Conservation (phyloP, 1,139 yeast species). For the Nematodospora anomalae region DNA sequence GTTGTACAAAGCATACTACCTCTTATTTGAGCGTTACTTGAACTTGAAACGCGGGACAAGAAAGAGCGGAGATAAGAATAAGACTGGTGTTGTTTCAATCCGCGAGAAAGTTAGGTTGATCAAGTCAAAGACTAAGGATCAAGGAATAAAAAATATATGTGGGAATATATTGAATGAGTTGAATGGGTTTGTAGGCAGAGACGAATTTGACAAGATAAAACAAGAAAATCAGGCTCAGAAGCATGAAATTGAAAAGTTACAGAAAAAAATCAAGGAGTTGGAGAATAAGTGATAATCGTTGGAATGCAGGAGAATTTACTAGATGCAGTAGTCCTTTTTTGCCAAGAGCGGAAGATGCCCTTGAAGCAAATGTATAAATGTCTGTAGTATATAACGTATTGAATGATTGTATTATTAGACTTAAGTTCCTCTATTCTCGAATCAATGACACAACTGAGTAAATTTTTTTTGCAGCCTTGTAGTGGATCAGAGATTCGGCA, state of each 20-base stretch:
- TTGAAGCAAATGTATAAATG: too few relatives aligned
- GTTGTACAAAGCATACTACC: constrained; percentile 39
- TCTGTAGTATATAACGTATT: too few relatives aligned
- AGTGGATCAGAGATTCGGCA: too few relatives aligned
- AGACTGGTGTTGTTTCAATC: constrained; percentile 10
- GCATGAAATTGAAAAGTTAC: constrained; percentile 3
- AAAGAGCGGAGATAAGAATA: background rate
- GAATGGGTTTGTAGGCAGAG: constrained; percentile 9
- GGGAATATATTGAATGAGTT: constrained; percentile 24
- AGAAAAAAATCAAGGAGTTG: background rate
- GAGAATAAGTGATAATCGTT: background rate
- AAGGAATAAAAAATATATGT: constrained; percentile 24
- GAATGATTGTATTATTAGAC: too few relatives aligned
- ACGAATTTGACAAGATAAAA: constrained; percentile 12
- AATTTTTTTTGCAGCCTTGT: too few relatives aligned
- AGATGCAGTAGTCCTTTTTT: too few relatives aligned
- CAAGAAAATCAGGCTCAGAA: constrained; percentile 1
- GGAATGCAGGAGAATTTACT: too few relatives aligned
- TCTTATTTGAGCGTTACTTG: constrained; percentile 42
- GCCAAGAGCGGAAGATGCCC: too few relatives aligned
- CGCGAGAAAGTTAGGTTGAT: constrained; percentile 26
- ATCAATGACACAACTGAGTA: too few relatives aligned
- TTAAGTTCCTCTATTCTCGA: too few relatives aligned
- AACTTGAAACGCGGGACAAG: constrained; percentile 25
- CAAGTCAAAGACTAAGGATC: constrained; percentile 23